Evolutionary conservation across 2,329 filamentous ascomycete genomes (phyloP).

Genomic region (Exophiala sideris): DNA sequence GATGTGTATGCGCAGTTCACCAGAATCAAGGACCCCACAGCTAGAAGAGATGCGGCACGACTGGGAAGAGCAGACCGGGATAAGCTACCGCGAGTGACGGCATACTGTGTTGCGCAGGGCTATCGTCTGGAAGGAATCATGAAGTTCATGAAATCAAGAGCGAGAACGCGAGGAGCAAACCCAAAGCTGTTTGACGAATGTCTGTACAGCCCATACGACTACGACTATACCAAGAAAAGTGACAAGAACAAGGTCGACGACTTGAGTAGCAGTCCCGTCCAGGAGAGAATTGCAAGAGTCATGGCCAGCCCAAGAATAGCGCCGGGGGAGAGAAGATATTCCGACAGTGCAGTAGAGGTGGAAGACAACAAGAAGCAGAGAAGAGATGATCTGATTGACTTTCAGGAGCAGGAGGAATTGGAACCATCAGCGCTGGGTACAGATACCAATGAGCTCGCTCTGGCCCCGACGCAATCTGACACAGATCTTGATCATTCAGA

Average conservation of each 20-base stretch:
- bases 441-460: slow-evolving; percentile 17
- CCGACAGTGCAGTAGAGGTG: slow-evolving; percentile 68
- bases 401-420: slow-evolving; percentile 50
- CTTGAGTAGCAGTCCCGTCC: slow-evolving; percentile 23
- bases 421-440: slow-evolving; percentile 28
- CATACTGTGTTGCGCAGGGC: slow-evolving; percentile 90
- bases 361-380: slow-evolving; percentile 56
- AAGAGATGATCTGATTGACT: slow-evolving; percentile 62
- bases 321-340: slow-evolving; percentile 34
- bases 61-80: slow-evolving; percentile 91
- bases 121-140: slow-evolving; percentile 88
- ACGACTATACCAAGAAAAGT: slow-evolving; percentile 52
- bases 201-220: slow-evolving; percentile 91
- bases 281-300: slow-evolving; percentile 22
- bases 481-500: slow-evolving; percentile 16
- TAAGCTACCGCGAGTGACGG: slow-evolving; percentile 83
- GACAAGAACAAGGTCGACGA: slow-evolving; percentile 35
- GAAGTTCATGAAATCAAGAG: slow-evolving; percentile 82
- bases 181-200: slow-evolving; percentile 97
- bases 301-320: slow-evolving; percentile 22
- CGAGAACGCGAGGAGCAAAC: slow-evolving; percentile 71
- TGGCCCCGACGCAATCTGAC: slow-evolving; percentile 17
- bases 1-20: slow-evolving; percentile 99
- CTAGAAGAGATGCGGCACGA: slow-evolving; percentile 83
- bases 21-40: slow-evolving; percentile 93